These are phyloP conservation scores for Marsdenia floribunda DNA, from an alignment of 257 asterid genomes.

Conservation along the genomic window DNA sequence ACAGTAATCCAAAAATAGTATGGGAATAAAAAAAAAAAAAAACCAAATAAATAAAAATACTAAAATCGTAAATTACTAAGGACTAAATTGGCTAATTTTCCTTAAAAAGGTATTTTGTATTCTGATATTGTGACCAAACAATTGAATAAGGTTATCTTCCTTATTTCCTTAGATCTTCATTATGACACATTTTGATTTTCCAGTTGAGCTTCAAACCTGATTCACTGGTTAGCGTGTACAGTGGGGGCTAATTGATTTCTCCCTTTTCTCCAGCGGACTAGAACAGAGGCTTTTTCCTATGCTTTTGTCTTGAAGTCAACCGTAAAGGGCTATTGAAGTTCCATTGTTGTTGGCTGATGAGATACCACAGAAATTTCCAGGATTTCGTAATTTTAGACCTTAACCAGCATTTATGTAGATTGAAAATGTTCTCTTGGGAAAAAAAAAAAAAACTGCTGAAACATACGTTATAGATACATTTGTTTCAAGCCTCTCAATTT, in stretches of 20 bases:
- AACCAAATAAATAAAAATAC: too few relatives aligned
- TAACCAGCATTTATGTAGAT: neutral
- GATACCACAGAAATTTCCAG: neutral
- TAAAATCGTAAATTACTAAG: too few relatives aligned
- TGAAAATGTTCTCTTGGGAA: neutral
- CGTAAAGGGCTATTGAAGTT: neutral
- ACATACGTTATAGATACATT: too few relatives aligned
- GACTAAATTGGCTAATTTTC: too few relatives aligned
- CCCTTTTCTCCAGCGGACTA: neutral
- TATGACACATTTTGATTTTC: neutral
- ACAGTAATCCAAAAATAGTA: too few relatives aligned
- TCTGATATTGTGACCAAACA: neutral
- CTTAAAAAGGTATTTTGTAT: neutral
- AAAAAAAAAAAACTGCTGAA: too few relatives aligned
- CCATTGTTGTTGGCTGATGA: neutral
- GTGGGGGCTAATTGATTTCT: neutral
- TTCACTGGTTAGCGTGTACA: neutral
- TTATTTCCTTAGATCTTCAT: neutral
- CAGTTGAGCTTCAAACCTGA: neutral
- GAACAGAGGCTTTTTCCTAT: neutral
- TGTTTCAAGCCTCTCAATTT: too few relatives aligned
- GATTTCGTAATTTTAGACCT: neutral
- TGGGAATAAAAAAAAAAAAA: too few relatives aligned
- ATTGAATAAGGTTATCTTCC: neutral
- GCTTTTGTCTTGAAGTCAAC: neutral